Percentiles rank a stretch among this genome's conserved stretches.
Conservation (phyloP, 1,284 basidiomycete species). For the Sanghuangporus weigelae region DNA sequence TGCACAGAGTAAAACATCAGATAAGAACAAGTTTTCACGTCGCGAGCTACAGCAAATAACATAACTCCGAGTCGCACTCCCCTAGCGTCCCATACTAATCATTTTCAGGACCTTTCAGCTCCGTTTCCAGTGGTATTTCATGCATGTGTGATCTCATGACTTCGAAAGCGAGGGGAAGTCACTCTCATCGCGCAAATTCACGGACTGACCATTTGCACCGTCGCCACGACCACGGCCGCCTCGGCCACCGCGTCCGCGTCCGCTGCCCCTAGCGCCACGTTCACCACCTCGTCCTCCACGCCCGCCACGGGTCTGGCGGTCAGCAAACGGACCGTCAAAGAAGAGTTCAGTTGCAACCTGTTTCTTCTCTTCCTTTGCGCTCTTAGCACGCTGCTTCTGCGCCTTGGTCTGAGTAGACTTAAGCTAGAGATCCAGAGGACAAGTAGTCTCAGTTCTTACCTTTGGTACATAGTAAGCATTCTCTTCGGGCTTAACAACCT, state of each 20-base stretch:
- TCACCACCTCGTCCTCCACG: slow-evolving; percentile 29
- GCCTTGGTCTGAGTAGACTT: slow-evolving; percentile 44
- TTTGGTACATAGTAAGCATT: slow-evolving; percentile 72
- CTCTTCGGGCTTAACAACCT: slow-evolving; percentile 54
- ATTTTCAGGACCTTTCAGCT: neutral
- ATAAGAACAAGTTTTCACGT: slow-evolving; percentile 5
- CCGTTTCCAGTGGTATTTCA: neutral
- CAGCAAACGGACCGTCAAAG: slow-evolving; percentile 48
- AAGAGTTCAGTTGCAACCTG: slow-evolving; percentile 67
- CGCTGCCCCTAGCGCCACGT: slow-evolving; percentile 34
- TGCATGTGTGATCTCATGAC: neutral
- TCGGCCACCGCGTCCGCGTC: slow-evolving; percentile 35
- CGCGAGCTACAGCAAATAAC: slow-evolving; percentile 1
- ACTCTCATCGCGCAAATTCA: slow-evolving; percentile 72
- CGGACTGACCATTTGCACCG: slow-evolving; percentile 27
- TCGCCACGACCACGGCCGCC: slow-evolving; percentile 25
- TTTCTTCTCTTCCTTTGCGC: slow-evolving; percentile 67
- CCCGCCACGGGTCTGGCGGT: slow-evolving; percentile 55
- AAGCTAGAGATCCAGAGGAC: neutral
- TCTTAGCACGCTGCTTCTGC: slow-evolving; percentile 56
- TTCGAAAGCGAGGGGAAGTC: slow-evolving; percentile 74
- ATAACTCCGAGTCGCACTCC: neutral
- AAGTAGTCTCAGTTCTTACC: slow-evolving; percentile 34
- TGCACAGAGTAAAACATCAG: slow-evolving; percentile 15
- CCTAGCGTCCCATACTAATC: neutral